Evolutionary conservation across 1,284 basidiomycete species (phyloP).

Genomic region (Cutaneotrichosporon dermatis): DNA sequence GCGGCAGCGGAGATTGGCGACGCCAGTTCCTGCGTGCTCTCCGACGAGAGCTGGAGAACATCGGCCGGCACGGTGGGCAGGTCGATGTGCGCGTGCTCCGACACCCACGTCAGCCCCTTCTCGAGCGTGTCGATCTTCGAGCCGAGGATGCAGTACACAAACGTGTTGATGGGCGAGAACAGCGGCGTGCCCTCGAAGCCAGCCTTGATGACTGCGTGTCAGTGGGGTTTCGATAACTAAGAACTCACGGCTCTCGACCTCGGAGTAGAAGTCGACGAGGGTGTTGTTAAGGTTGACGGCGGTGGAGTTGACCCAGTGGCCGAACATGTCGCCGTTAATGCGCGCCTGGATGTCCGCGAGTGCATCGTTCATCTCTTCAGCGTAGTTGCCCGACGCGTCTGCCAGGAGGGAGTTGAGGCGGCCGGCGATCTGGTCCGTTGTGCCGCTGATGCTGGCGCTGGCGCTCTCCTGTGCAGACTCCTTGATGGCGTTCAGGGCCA

Average conservation of each 20-base stretch:
- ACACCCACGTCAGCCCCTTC: conserved; percentile 83
- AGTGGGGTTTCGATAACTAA: not conserved
- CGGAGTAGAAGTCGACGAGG: conserved; percentile 52
- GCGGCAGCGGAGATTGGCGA: conserved; percentile 74
- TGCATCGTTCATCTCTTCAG: conserved; percentile 66
- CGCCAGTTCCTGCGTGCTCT: conserved; percentile 67
- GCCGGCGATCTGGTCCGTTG: conserved; percentile 63
- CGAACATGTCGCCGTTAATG: conserved; percentile 84
- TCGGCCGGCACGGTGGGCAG: conserved; percentile 68
- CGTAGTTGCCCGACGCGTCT: conserved; percentile 71
- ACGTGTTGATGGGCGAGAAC: conserved; percentile 74
- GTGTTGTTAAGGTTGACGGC: conserved; percentile 73
- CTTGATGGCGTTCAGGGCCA: conserved; percentile 67
- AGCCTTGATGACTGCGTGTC: conserved; percentile 53
- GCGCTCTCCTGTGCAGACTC: conserved; percentile 61
- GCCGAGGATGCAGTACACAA: conserved; percentile 82
- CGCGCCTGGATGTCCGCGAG: conserved; percentile 65
- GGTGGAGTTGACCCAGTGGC: conserved; percentile 84
- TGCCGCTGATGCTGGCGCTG: conserved; percentile 59
- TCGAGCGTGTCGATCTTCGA: conserved; percentile 82
- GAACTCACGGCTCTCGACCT: conserved; percentile 43
- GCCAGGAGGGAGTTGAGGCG: conserved; percentile 75
- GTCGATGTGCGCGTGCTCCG: conserved; percentile 75
- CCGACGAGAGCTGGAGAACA: conserved; percentile 68
- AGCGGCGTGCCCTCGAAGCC: conserved; percentile 80